Conservation (phyloP, 768 basidiomycete genomes). For the Amanita rubescens region DNA sequence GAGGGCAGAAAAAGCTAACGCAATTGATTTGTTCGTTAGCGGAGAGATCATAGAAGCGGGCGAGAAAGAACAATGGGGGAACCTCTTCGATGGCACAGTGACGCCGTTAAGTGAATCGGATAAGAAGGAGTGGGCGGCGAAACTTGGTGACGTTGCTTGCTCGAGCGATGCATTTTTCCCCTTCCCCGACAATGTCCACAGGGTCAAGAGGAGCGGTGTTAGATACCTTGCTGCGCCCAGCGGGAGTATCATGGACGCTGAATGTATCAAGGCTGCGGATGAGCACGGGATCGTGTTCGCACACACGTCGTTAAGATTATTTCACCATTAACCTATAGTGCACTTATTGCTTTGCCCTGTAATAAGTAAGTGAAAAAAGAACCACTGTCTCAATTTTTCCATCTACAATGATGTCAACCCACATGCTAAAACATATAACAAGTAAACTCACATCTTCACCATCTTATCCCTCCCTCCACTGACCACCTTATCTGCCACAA, state of each 20-base stretch:
- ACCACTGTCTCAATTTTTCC: not conserved
- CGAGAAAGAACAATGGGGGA: constrained; percentile 89
- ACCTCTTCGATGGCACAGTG: constrained; percentile 70
- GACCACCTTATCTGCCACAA: constrained; percentile 98
- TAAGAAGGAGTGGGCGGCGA: constrained; percentile 61
- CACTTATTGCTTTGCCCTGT: no score
- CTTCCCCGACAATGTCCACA: constrained; percentile 96
- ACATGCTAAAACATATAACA: no score
- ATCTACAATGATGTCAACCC: not conserved
- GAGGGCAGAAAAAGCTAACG: constrained; percentile 97
- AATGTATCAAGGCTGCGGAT: constrained; percentile 94
- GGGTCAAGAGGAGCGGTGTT: constrained; percentile 88
- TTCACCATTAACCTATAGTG: constrained; percentile 88
- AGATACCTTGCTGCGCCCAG: constrained; percentile 86
- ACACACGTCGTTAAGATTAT: constrained; percentile 81
- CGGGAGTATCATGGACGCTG: constrained; percentile 95
- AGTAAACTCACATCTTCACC: constrained; percentile 77
- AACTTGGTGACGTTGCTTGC: constrained; percentile 84
- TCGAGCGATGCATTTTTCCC: constrained; percentile 99
- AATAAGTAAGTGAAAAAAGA: no score
- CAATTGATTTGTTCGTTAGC: constrained; percentile 92
- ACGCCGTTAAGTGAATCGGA: constrained; percentile 59
- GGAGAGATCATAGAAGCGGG: constrained; percentile 84
- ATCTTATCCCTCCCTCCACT: constrained; percentile 91
- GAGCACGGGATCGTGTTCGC: constrained; percentile 89